Evolutionary conservation across 164 flowering plant species (phyloP), one percentile per base, ranked within the genome.

Genomic region (Berberis thunbergii): DNA sequence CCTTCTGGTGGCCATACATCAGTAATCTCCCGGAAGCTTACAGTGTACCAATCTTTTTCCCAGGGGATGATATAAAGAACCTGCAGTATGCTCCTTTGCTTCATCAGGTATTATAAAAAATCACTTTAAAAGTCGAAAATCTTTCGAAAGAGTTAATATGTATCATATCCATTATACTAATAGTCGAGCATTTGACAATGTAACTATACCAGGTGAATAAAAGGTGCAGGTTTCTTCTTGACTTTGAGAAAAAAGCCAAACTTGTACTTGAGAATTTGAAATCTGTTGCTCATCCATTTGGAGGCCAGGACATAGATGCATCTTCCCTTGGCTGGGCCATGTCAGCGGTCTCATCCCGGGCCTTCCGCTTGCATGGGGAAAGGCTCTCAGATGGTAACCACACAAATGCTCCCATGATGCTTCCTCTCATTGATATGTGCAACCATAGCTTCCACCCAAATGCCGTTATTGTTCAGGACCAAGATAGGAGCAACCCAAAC

Each of bases 1-100:
- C 97, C 60, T 91, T 86, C 73, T 94, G 97, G 99, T 91, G 99
- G 97, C 95, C 96, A 52, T 94, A 94, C 79, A 87, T 94, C 81
- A 83, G 97, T 85, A 94, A 91, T 71, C 94, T 94, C 52, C 96
- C 99, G 0, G 92, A 91, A 76, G 80, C 92, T 41, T 94, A 79
- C 75, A 83, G 71, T 38, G 87, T 88, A 10, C 97, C 97, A 38
- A 88, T 94, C 61, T 94, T 94, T 83, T 94, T 91, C 73, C 76
- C 83, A 42, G 95, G 95, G 45, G 96, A 86, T 45, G 96, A 91
- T 70, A 88, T 94, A 68, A 89, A 89, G 78, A 80, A 86, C 68
- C 73, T 94, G 84, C 99, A 94, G 66, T 91, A 87, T 71, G 97
- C 95, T 69, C 99, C 99, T 72, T 79, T 94, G 71, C 82, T 90